Evolutionary conservation across 225 moss, liverwort and hornwort genomes (phyloP), one percentile per base, ranked within the genome.

Genomic region (Physcomitrellopsis africana): DNA sequence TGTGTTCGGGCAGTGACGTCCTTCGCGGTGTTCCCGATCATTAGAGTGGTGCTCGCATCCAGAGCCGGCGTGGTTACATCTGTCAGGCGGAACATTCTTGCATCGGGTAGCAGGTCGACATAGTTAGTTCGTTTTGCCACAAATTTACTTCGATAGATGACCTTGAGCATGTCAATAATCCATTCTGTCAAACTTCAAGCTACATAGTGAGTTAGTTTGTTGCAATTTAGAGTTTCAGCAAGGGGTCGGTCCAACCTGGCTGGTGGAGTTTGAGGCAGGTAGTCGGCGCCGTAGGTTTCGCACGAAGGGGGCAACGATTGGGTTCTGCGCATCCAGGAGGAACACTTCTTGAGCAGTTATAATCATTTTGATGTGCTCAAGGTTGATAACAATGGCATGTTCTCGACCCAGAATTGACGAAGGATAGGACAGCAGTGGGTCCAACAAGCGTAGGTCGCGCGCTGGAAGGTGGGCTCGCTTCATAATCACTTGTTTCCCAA

Each of bases 351-450:
- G 68, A 10, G 89, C 87, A 23, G 89, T 90, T 63, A 90, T 90
- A 19, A 87, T 81, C 4, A 70, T 76, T 55, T 84, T 84, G 10
- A 90, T 90, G 76, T 90, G 85, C 64, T 90, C 89, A n/a, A 90
- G 74, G 67, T 87, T 86, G 46, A 85, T 82, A n/a, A 90, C 87
- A 32, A 90, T 90, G 56, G 89, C 89, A 63, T 67, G 89, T 73
- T 87, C 85, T 10, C 89, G 82, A 16, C 89, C 85, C 15, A 90
- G 80, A 45, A 87, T 90, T 22, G 76, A 57, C 3, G 89, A 87
- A 6, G 89, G 86, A 46, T 83, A 84, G 10, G 87, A 79, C 11
- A 90, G 73, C 62, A 72, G 20, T 0, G 84, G 87, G 64, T 90
- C 85, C 63, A 90, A 69, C 19, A 90, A 44, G 8, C 84, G 87